Evolutionary conservation across 768 basidiomycete species (phyloP).

Genomic region (Pleurotus platypus): DNA sequence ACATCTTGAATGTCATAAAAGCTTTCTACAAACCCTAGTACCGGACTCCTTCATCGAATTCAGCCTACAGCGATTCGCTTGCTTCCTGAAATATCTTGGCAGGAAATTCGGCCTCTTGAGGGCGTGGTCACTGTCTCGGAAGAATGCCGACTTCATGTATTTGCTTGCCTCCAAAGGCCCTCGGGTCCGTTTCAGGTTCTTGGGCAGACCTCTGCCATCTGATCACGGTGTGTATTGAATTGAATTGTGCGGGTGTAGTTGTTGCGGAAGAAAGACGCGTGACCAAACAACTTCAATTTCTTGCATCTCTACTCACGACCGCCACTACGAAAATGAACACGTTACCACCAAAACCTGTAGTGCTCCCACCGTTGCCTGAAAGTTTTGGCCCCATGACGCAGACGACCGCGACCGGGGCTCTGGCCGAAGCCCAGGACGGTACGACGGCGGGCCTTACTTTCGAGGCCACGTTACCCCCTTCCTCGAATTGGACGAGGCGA

Average conservation of each 20-base stretch:
- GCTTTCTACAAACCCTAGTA: constrained; percentile 62
- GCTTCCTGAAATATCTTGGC: constrained; percentile 55
- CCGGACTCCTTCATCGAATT: constrained; percentile 84
- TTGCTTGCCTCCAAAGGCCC: constrained; percentile 89
- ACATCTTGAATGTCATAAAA: constrained; percentile 7
- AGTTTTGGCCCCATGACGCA: constrained; percentile 13
- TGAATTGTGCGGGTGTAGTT: constrained; percentile 55
- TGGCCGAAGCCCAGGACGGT: not conserved
- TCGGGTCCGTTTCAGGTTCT: constrained; percentile 82
- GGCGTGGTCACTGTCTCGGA: constrained; percentile 70
- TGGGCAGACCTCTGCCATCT: constrained; percentile 67
- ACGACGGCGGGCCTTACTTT: not conserved
- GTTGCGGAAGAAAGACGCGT: constrained; percentile 20
- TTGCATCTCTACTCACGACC: not conserved
- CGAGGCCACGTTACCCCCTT: not conserved
- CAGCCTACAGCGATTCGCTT: constrained; percentile 97
- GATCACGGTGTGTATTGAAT: constrained; percentile 40
- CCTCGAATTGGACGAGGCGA: not conserved
- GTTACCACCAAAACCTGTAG: constrained; percentile 37
- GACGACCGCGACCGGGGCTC: constrained; percentile 25
- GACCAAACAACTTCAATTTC: constrained; percentile 3
- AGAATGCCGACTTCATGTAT: constrained; percentile 89
- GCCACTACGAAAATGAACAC: constrained; percentile 27
- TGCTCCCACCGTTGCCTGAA: constrained; percentile 18
- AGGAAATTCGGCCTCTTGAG: not conserved